Base-by-base conservation (phyloP, 495 filamentous ascomycete species). In the Corynascus novoguineensis region DNA sequence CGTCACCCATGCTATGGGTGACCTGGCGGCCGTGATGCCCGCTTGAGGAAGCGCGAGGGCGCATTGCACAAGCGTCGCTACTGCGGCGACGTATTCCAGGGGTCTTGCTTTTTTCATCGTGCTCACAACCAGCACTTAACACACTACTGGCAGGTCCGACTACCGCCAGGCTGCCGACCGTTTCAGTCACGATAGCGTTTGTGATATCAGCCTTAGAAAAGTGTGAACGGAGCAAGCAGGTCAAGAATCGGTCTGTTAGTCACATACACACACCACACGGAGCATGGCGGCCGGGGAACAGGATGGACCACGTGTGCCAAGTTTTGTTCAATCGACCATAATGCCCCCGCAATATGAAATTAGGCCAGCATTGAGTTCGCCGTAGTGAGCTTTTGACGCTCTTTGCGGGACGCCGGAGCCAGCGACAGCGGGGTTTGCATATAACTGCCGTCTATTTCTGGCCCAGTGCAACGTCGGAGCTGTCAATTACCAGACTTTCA, bases 1-100 rank as follows among this genome's bases (percentile, higher is more conserved):
- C 2, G 60, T 60, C 1, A 72, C 63, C 69, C 69, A 72, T 0
- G 52, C 53, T 27, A 58, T 50, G 3, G 57, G 53, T 6, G 60
- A 50, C 4, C 32, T 29, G 35, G 42, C 22, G 31, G 53, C 50
- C 28, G 57, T 46, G 10, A 55, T 42, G 44, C 34, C 40, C 22
- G 34, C 50, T 35, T 61, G 65, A 12, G 61, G 64, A 14, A 60
- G 51, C 9, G 60, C 41, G 21, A 63, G 17, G 0, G 58, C 57
- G 10, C 51, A 34, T 12, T 51, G 38, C 9, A 61, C 25, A n/a
- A 55, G 15, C 11, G 47, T 17, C 5, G 44, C n/a, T n/a, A 38
- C 31, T 24, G 50, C 24, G 17, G 60, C 53, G 25, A 64, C 44
- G 11, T 41, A 46, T 50, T 46, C 54, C 15, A 52, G 0, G 11